phyloP scores from a whole-genome alignment of 164 flowering plant genomes.

The Aristolochia fimbriata region DNA sequence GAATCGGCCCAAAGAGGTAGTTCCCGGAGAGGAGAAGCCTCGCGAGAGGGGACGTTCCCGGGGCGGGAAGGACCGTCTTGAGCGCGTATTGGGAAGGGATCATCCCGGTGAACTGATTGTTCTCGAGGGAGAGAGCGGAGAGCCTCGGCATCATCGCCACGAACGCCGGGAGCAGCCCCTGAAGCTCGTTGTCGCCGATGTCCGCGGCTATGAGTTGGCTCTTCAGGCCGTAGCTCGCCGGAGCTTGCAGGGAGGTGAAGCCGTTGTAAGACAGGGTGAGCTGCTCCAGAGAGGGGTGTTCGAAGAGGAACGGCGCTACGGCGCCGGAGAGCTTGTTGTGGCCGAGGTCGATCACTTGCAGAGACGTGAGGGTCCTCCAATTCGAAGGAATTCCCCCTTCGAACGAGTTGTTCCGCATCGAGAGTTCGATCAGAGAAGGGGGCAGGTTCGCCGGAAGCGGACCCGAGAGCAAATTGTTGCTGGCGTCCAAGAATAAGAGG shows the following conservation, averaged over 20 bases:
- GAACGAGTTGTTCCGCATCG: slow-evolving; percentile 57
- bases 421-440: slow-evolving; percentile 38
- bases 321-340: slow-evolving; percentile 58
- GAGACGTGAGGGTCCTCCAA: slow-evolving; percentile 9
- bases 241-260: slow-evolving; percentile 30
- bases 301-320: slow-evolving; percentile 44
- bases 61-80: slow-evolving; percentile 31
- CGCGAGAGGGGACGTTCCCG: slow-evolving; percentile 35
- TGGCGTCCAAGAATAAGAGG: slow-evolving; percentile 46
- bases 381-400: slow-evolving; percentile 35
- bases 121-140: slow-evolving; percentile 65
- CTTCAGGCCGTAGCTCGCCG: slow-evolving; percentile 17
- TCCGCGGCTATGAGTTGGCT: slow-evolving; percentile 72
- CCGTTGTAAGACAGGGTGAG: slow-evolving; percentile 63
- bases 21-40: slow-evolving; percentile 75
- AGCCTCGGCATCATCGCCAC: slow-evolving; percentile 64
- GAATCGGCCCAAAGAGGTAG: slow-evolving; percentile 65
- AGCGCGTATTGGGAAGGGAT: slow-evolving; percentile 62
- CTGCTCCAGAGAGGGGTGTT: slow-evolving; percentile 73
- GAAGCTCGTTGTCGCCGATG: slow-evolving; percentile 49
- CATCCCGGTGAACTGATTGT: slow-evolving; percentile 63
- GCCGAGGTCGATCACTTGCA: slow-evolving; percentile 81
- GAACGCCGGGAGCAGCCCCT: slow-evolving; percentile 61
- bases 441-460: slow-evolving; percentile 42
- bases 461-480: slow-evolving; percentile 63